Evolutionary conservation across 2,329 filamentous ascomycete species (phyloP).

Genomic region (Botrytis fragariae): DNA sequence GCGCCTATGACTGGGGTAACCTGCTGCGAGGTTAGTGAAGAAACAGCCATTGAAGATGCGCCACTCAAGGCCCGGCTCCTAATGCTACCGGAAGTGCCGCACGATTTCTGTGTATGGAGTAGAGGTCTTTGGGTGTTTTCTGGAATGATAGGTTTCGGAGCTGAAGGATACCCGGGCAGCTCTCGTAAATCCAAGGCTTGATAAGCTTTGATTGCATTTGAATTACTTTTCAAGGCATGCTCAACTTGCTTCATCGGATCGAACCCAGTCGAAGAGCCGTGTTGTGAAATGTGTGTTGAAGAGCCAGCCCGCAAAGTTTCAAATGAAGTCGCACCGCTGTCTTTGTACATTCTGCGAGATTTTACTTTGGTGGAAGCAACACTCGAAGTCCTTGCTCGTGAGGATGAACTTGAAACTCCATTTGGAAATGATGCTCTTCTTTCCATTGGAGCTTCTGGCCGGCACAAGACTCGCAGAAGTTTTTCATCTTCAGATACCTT

Average conservation of each 20-base stretch:
- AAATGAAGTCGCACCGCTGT: neutral
- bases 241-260: neutral
- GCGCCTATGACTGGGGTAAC: neutral
- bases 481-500: conserved; percentile 1
- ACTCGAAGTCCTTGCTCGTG: neutral
- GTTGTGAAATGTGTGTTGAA: neutral
- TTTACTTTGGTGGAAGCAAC: neutral
- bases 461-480: neutral
- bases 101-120: neutral
- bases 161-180: neutral
- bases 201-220: neutral
- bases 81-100: neutral
- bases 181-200: conserved; percentile 2
- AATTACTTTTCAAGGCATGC: neutral
- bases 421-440: conserved; percentile 2
- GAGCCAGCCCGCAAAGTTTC: neutral
- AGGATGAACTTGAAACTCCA: neutral
- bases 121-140: neutral
- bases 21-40: neutral
- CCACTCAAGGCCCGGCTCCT: neutral
- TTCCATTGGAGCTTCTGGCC: neutral
- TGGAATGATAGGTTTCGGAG: neutral
- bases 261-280: neutral
- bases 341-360: neutral
- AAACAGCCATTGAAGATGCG: neutral